A percentile compares a stretch with the other conserved stretches of the same genome.
Conservation (phyloP, 1,284 basidiomycete genomes). For the Marasmius tenuissimus region DNA sequence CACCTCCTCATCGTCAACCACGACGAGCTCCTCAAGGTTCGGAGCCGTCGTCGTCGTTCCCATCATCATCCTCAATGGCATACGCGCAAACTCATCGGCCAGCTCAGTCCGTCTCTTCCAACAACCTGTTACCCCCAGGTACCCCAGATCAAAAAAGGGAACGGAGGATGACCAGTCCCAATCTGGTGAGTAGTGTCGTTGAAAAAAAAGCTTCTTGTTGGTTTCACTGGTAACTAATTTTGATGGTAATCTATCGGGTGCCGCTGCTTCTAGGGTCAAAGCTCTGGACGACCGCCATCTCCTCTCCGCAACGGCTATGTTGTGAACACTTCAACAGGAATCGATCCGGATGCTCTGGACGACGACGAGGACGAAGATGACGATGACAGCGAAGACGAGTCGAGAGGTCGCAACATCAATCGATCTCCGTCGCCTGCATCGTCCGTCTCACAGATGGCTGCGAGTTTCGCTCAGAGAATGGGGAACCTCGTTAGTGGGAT, state of each 20-base stretch:
- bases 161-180: constrained; percentile 1
- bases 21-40: background rate
- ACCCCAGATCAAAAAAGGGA: background rate
- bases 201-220: too few relatives aligned
- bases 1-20: background rate
- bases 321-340: constrained; percentile 56
- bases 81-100: constrained; percentile 2
- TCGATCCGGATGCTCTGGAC: constrained; percentile 44
- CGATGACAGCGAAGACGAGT: constrained; percentile 36
- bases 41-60: background rate
- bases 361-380: constrained; percentile 47
- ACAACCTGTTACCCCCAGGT: background rate
- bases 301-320: constrained; percentile 64
- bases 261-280: background rate
- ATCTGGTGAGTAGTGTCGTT: too few relatives aligned
- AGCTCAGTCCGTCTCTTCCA: background rate
- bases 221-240: background rate
- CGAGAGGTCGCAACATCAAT: constrained; percentile 31
- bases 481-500: constrained; percentile 58
- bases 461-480: constrained; percentile 69
- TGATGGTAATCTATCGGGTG: background rate
- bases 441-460: constrained; percentile 69
- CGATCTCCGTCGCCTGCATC: constrained; percentile 57
- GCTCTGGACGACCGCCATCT: constrained; percentile 53
- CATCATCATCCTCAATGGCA: background rate